A percentile compares a stretch with the other conserved stretches of the same genome.
phyloP scores from a whole-genome alignment of 371 early-diverging fungal genomes.

The Apophysomyces sp. region DNA sequence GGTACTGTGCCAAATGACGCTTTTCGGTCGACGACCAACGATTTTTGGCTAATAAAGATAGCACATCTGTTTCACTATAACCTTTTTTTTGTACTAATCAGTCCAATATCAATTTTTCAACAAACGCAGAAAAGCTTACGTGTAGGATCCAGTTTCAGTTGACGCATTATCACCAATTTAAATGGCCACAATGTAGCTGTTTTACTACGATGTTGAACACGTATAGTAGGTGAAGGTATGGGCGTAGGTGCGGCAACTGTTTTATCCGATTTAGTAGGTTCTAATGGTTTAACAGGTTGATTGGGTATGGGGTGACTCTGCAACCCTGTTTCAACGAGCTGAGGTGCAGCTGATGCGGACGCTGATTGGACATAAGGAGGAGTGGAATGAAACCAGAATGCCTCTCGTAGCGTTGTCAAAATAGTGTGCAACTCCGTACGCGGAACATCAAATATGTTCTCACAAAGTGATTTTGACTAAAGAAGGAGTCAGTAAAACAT shows the following conservation, averaged over 20 bases:
- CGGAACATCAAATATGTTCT: conserved; percentile 9
- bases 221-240: not conserved
- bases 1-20: conserved; percentile 4
- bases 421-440: not conserved
- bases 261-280: not conserved
- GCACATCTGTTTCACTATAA: not conserved
- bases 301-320: not conserved
- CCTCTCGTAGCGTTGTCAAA: not conserved
- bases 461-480: no score
- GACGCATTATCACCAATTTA: not conserved
- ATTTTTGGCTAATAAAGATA: not conserved
- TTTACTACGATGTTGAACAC: not conserved
- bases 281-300: not conserved
- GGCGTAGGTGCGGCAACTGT: not conserved
- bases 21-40: not conserved
- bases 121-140: not conserved
- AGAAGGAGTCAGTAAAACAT: no score
- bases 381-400: not conserved
- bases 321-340: not conserved
- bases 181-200: not conserved
- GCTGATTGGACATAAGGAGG: not conserved
- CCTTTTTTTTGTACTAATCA: not conserved
- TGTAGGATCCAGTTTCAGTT: not conserved
- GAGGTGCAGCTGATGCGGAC: not conserved
- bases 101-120: not conserved